Evolutionary conservation across 148 eudicot species (phyloP).

Genomic region (Silene uniflora): DNA sequence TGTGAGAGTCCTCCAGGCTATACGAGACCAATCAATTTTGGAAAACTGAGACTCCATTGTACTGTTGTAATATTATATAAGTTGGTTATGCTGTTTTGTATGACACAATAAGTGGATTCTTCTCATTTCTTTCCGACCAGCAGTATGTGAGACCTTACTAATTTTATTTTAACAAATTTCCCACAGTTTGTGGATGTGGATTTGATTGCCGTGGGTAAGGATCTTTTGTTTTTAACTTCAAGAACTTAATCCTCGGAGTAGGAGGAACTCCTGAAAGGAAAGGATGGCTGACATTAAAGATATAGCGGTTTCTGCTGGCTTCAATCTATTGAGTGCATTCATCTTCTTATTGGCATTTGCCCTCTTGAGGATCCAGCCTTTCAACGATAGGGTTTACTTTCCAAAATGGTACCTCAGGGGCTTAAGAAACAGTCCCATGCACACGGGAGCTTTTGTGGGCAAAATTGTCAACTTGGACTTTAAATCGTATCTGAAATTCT

Average conservation of each 20-base stretch:
- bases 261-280: conserved; percentile 26
- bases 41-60: too few relatives aligned
- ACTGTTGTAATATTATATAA: too few relatives aligned
- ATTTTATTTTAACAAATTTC: too few relatives aligned
- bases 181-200: conserved; percentile 11
- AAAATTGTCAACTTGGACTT: conserved; percentile 84
- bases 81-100: neutral
- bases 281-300: conserved; percentile 76
- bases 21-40: too few relatives aligned
- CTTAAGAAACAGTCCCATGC: conserved; percentile 70
- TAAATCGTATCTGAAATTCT: conserved; percentile 68
- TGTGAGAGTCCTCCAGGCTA: neutral
- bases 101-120: neutral
- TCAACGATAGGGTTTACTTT: conserved; percentile 95
- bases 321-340: conserved; percentile 67
- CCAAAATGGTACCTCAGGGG: conserved; percentile 99
- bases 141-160: neutral
- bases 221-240: conserved; percentile 6
- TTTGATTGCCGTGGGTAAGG: conserved; percentile 4
- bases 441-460: conserved; percentile 54
- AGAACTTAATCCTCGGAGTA: conserved; percentile 9
- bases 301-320: conserved; percentile 73
- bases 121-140: neutral
- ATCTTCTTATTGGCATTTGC: conserved; percentile 87
- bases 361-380: conserved; percentile 80